Percentiles rank a stretch among this genome's conserved stretches.
These are phyloP conservation scores for Combretum micranthum DNA, from an alignment of 345 rosid genomes.

Conservation along the genomic window DNA sequence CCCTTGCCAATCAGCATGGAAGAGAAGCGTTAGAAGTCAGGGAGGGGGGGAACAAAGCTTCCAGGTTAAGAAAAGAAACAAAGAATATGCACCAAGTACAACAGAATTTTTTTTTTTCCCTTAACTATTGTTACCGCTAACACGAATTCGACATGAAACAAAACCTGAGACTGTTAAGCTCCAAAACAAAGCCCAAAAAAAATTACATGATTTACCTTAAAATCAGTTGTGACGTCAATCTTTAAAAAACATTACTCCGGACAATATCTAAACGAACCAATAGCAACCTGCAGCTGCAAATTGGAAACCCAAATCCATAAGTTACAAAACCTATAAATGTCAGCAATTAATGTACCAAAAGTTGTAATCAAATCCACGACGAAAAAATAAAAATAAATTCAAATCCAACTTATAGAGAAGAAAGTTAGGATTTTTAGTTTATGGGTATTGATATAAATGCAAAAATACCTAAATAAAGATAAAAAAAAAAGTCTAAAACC, in stretches of 20 bases:
- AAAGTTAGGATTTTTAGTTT: no score
- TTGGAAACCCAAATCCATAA: not conserved
- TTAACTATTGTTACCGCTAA: not conserved
- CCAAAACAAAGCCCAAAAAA: not conserved
- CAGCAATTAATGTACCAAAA: conserved; percentile 1
- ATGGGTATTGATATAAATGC: no score
- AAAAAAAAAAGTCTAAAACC: conserved; percentile 6
- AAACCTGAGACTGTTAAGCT: not conserved
- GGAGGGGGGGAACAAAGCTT: no score
- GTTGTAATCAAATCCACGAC: not conserved
- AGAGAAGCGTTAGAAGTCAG: no score
- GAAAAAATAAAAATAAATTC: not conserved
- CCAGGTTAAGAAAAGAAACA: no score
- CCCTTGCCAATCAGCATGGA: no score
- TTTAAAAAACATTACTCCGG: conserved; percentile 5
- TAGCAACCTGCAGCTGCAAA: not conserved
- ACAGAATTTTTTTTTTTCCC: not conserved
- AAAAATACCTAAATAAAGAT: conserved; percentile 1
- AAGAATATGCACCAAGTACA: not conserved
- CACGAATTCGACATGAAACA: no score
- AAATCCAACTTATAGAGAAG: no score
- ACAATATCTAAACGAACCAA: conserved; percentile 1
- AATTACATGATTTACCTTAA: not conserved
- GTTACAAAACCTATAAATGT: not conserved
- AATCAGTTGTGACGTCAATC: conserved; percentile 11